Evolutionary conservation across 2,329 filamentous ascomycete genomes (phyloP).

Genomic region (Stachybotrys echinatus): DNA sequence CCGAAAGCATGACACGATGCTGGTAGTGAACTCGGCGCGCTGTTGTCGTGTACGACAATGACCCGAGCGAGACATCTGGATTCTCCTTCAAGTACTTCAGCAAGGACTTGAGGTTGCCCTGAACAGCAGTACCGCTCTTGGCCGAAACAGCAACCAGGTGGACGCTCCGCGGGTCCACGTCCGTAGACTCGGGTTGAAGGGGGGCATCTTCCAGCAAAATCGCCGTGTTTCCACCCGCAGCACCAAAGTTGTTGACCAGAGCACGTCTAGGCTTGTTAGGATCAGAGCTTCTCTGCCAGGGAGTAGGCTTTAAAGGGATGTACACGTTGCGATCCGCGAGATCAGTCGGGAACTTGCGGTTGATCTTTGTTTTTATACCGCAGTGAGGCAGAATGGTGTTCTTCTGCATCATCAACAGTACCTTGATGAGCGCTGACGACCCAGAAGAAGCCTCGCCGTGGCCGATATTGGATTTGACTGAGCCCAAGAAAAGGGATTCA

Average conservation of each 20-base stretch:
- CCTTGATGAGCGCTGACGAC: constrained; percentile 49
- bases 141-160: constrained; percentile 10
- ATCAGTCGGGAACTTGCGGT: constrained; percentile 34
- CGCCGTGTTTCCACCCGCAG: constrained; percentile 67
- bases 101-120: constrained; percentile 20
- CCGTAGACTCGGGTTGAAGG: constrained; percentile 13
- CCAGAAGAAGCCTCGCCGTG: constrained; percentile 61
- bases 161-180: constrained; percentile 34
- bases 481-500: constrained; percentile 55
- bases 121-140: constrained; percentile 8
- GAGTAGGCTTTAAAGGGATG: constrained; percentile 48
- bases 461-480: constrained; percentile 61
- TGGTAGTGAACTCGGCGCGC: constrained; percentile 17
- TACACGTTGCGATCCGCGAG: constrained; percentile 35
- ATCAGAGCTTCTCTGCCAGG: constrained; percentile 20
- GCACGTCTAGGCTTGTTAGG: constrained; percentile 34
- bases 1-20: not conserved
- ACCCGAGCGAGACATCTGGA: constrained; percentile 30
- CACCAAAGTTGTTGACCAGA: constrained; percentile 65
- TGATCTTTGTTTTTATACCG: constrained; percentile 46
- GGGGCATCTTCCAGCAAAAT: constrained; percentile 56
- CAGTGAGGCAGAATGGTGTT: constrained; percentile 43
- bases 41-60: constrained; percentile 42
- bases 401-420: constrained; percentile 42
- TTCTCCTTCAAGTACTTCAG: constrained; percentile 36